Evolutionary conservation across 306 rosid genomes (phyloP).

Genomic region (Luffa aegyptiaca): DNA sequence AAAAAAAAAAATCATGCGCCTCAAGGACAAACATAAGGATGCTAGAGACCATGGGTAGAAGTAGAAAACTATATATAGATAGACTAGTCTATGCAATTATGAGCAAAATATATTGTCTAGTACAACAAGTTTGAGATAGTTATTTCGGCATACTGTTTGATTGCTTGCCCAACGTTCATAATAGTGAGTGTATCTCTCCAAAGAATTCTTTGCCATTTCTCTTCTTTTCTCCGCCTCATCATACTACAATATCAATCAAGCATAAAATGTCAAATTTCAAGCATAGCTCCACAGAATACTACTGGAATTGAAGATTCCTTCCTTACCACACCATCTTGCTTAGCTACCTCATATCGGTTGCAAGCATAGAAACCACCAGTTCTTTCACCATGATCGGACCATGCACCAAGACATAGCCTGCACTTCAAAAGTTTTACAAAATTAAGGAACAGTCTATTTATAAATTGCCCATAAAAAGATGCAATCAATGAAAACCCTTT

Average conservation of each 20-base stretch:
- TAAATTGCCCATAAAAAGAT: background rate
- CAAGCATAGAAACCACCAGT: constrained; percentile 45
- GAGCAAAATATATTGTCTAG: background rate
- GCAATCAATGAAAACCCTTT: background rate
- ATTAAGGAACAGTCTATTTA: background rate
- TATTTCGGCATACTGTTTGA: constrained; percentile 11
- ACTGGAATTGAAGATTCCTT: background rate
- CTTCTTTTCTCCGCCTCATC: constrained; percentile 15
- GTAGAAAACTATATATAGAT: background rate
- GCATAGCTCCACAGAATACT: background rate
- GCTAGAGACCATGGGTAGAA: background rate
- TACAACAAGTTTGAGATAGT: background rate
- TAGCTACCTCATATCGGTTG: constrained; percentile 34
- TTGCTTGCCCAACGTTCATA: constrained; percentile 34
- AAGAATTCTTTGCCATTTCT: constrained; percentile 11
- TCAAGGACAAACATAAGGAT: background rate
- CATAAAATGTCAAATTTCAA: background rate
- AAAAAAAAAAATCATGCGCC: background rate
- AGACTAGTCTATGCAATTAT: background rate
- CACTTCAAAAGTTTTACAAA: constrained; percentile 18
- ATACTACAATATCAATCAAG: constrained; percentile 5
- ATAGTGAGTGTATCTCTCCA: constrained; percentile 26
- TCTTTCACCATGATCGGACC: constrained; percentile 44
- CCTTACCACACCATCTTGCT: constrained; percentile 21
- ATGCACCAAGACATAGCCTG: constrained; percentile 74